Evolutionary conservation across 495 filamentous ascomycete species (phyloP).

Genomic region (Podospora tetraspora): DNA sequence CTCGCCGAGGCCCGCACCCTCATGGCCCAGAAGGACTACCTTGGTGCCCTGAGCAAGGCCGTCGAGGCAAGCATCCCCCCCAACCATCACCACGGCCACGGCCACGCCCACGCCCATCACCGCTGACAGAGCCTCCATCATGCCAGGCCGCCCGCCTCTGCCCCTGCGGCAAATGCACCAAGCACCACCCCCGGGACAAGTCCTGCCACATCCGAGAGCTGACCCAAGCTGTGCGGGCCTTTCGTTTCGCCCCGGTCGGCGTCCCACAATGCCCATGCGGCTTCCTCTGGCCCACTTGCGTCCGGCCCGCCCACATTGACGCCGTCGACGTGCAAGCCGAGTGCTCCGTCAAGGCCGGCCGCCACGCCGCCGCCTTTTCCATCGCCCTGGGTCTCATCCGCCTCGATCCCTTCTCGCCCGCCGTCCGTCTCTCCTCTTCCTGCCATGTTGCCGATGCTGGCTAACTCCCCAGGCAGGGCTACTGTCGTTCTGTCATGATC

Average conservation of each 20-base stretch:
- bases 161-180: constrained; percentile 13
- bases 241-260: too few relatives aligned
- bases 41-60: not conserved
- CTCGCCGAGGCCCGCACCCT: not conserved
- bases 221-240: not conserved
- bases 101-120: too few relatives aligned
- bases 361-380: constrained; percentile 22
- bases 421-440: constrained; percentile 12
- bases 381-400: constrained; percentile 24
- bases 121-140: not conserved
- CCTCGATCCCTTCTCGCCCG: constrained; percentile 18
- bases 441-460: not conserved
- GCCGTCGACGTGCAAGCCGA: constrained; percentile 22
- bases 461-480: constrained; percentile 20
- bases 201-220: constrained; percentile 23
- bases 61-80: not conserved
- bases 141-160: constrained; percentile 19
- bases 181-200: constrained; percentile 23
- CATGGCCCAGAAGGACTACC: not conserved
- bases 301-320: constrained; percentile 12
- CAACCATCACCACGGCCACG: too few relatives aligned
- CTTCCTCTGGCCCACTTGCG: constrained; percentile 23
- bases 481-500: constrained; percentile 26
- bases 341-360: constrained; percentile 14
- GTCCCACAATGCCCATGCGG: constrained; percentile 21